Conservation (phyloP, 2,329 filamentous ascomycete species). For the Pezicula carpinea region DNA sequence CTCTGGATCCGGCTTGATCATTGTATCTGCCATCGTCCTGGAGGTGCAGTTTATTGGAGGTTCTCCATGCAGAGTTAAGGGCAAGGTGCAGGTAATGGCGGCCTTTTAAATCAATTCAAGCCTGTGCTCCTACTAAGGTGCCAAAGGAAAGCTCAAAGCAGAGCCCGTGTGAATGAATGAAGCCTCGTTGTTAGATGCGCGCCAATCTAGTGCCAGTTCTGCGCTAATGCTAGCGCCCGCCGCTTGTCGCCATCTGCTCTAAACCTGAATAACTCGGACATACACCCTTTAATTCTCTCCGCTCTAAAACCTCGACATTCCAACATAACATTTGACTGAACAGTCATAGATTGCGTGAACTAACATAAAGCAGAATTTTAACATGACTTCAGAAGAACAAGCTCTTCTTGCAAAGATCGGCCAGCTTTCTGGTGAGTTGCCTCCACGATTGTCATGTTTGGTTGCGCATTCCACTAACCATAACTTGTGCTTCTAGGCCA, state of each 20-base stretch:
- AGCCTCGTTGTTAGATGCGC: too few species aligned
- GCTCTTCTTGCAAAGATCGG: conserved; percentile 51
- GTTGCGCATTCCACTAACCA: conserved; percentile 31
- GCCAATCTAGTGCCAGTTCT: too few species aligned
- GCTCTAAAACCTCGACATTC: too few species aligned
- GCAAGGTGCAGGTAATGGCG: neutral
- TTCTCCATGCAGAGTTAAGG: conserved; percentile 13
- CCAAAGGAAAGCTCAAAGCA: too few species aligned
- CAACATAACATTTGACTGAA: neutral
- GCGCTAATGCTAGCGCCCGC: too few species aligned
- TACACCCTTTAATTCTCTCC: conserved; percentile 1
- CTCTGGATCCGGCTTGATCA: conserved; percentile 47
- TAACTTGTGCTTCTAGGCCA: conserved; percentile 47
- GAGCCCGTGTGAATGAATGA: too few species aligned
- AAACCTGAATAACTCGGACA: neutral
- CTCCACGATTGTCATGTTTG: conserved; percentile 37
- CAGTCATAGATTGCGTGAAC: conserved; percentile 7
- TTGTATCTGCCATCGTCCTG: conserved; percentile 25
- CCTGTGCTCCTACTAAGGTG: too few species aligned
- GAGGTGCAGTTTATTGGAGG: conserved; percentile 11
- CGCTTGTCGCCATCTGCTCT: neutral
- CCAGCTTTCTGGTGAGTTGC: conserved; percentile 47
- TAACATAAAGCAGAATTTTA: conserved; percentile 18
- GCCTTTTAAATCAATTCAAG: conserved; percentile 1
- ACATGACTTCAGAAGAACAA: conserved; percentile 48